Conservation (phyloP, 2,329 filamentous ascomycete genomes). For the Stachybotrys elegans region DNA sequence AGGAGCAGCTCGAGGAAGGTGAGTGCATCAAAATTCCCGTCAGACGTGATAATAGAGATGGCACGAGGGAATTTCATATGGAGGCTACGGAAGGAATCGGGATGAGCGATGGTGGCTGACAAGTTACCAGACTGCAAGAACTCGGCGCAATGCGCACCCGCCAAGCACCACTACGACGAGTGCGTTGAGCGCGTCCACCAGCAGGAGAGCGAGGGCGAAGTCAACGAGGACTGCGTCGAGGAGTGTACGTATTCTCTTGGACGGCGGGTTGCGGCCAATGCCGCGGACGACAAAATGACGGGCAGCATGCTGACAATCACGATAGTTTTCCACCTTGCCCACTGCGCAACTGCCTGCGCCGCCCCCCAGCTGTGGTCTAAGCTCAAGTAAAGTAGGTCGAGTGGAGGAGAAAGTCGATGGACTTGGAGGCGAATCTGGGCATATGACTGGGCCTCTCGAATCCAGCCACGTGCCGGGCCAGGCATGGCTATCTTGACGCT, state of each 20-base stretch:
- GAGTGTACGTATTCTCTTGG: slow-evolving; percentile 79
- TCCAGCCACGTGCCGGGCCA: no score
- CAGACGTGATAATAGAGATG: no score
- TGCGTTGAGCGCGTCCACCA: slow-evolving; percentile 83
- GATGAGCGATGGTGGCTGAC: slow-evolving; percentile 15
- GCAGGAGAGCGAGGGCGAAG: slow-evolving; percentile 61
- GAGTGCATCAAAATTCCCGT: slow-evolving; percentile 34
- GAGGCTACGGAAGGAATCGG: not conserved
- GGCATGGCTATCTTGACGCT: no score
- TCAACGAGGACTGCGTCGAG: slow-evolving; percentile 95
- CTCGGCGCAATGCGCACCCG: slow-evolving; percentile 75
- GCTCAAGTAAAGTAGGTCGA: slow-evolving; percentile 67
- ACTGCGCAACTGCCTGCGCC: slow-evolving; percentile 89
- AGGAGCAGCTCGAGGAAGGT: slow-evolving; percentile 91
- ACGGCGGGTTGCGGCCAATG: no score
- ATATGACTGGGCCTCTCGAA: no score
- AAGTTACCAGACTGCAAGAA: slow-evolving; percentile 73
- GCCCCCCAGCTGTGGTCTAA: slow-evolving; percentile 92
- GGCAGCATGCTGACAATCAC: not conserved
- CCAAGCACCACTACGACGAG: slow-evolving; percentile 98
- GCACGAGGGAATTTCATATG: slow-evolving; percentile 15
- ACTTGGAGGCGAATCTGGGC: not conserved
- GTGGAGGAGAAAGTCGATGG: not conserved
- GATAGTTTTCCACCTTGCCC: slow-evolving; percentile 96
- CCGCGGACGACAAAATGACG: no score